A percentile compares a stretch with the other conserved stretches of the same genome.
Conservation (phyloP, 148 eudicot species). For the Talinum fruticosum region DNA sequence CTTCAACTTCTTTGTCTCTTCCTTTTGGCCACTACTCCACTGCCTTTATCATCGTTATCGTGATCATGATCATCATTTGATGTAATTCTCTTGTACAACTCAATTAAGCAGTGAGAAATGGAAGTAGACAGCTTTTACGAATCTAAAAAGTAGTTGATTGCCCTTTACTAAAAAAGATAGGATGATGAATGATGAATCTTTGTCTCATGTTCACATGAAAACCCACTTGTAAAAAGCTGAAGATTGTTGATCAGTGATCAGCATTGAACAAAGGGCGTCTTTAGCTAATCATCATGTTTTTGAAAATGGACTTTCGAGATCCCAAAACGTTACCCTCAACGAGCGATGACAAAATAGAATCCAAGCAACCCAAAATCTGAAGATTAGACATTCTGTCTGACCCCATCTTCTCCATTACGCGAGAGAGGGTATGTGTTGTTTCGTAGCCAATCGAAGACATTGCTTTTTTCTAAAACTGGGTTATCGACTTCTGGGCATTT, state of each 20-base stretch:
- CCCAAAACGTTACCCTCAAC: not conserved
- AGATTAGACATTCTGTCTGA: not conserved
- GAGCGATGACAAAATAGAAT: constrained; percentile 14
- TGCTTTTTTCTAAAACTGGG: not conserved
- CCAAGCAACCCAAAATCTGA: constrained; percentile 2
- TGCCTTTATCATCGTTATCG: not conserved
- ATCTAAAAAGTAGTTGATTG: not conserved
- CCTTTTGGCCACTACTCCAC: not conserved
- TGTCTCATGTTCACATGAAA: not conserved
- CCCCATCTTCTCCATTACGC: not conserved
- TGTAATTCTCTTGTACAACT: not conserved
- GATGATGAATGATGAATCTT: not conserved
- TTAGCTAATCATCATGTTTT: not conserved
- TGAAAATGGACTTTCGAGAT: not conserved
- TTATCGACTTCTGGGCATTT: constrained; percentile 10
- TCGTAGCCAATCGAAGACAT: not conserved
- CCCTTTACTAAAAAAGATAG: not conserved
- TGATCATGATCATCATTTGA: not conserved
- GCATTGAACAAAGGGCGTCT: no score
- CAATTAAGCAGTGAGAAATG: not conserved
- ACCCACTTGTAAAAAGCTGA: no score
- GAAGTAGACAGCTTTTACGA: not conserved
- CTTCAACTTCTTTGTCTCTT: not conserved
- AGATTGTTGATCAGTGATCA: not conserved
- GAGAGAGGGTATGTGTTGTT: no score